These are phyloP conservation scores for Cylindrotheca fusiformis DNA, from an alignment of 108 stramenopile genomes.

Conservation along the genomic window DNA sequence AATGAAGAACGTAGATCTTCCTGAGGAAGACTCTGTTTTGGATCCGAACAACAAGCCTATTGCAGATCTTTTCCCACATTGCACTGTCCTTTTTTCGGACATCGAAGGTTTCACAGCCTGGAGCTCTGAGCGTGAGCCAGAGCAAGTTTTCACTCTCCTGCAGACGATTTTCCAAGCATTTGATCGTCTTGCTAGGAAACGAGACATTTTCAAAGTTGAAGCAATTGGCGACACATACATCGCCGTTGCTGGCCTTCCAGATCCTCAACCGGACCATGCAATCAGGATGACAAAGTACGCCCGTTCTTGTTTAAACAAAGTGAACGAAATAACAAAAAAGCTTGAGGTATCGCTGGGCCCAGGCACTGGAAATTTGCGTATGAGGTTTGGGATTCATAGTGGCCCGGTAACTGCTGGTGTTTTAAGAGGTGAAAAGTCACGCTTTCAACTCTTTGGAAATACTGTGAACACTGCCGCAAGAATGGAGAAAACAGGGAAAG, in stretches of 20 bases:
- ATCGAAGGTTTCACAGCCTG: constrained; percentile 59
- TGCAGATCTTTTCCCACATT: constrained; percentile 57
- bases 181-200: constrained; percentile 17
- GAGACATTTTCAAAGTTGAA: constrained; percentile 30
- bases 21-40: not conserved
- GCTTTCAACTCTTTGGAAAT: constrained; percentile 37
- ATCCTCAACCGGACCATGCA: constrained; percentile 38
- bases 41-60: constrained; percentile 24
- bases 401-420: constrained; percentile 26
- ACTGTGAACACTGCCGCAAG: constrained; percentile 21
- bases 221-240: constrained; percentile 32
- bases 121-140: constrained; percentile 32
- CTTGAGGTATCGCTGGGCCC: constrained; percentile 28
- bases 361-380: constrained; percentile 23
- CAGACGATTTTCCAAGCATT: constrained; percentile 26
- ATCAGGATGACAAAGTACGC: constrained; percentile 33
- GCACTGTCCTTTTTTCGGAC: constrained; percentile 41
- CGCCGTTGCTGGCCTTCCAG: constrained; percentile 28
- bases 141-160: constrained; percentile 33
- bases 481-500: constrained; percentile 37
- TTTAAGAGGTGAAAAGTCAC: constrained; percentile 26
- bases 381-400: constrained; percentile 19
- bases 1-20: not conserved
- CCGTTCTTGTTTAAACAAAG: constrained; percentile 20
- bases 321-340: constrained; percentile 8